phyloP scores from a whole-genome alignment of 2,329 filamentous ascomycete genomes.

The Clonostachys solani region DNA sequence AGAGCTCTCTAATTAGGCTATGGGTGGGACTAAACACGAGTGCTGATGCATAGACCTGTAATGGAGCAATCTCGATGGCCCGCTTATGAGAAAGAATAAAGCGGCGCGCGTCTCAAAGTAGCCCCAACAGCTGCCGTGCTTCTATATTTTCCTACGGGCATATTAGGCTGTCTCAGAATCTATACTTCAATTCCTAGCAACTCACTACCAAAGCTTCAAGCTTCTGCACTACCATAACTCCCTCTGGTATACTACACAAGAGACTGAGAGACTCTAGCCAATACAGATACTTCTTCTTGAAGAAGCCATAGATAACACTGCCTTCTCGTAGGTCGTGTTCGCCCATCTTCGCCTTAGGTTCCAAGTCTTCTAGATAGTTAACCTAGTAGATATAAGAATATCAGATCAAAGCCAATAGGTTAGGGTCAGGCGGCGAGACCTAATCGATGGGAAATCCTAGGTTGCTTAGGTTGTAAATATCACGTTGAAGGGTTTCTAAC shows the following conservation, averaged over 20 bases:
- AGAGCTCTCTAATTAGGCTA: neutral
- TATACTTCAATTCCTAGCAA: neutral
- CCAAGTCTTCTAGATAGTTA: constrained; percentile 3
- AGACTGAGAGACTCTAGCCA: constrained; percentile 38
- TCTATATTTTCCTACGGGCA: neutral
- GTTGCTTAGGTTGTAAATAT: constrained; percentile 22
- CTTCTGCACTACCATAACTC: constrained; percentile 9
- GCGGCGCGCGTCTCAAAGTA: neutral
- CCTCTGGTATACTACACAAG: constrained; percentile 14
- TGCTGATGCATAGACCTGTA: constrained; percentile 4
- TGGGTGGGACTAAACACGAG: constrained; percentile 3
- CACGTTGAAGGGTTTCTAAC: constrained; percentile 15
- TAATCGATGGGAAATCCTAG: constrained; percentile 7
- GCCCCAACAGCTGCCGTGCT: neutral
- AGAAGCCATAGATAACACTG: constrained; percentile 20
- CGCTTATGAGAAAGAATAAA: neutral
- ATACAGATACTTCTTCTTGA: constrained; percentile 28
- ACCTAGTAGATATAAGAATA: constrained; percentile 16
- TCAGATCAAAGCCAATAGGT: constrained; percentile 6
- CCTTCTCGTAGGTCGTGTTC: constrained; percentile 6
- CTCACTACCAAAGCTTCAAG: neutral
- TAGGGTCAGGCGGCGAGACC: constrained; percentile 2
- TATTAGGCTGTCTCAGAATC: neutral
- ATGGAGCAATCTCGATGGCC: constrained; percentile 1
- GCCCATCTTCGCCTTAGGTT: neutral